Evolutionary conservation across 1,284 basidiomycete genomes (phyloP), one percentile per base, ranked within the genome.

Genomic region (Coniophora puteana): DNA sequence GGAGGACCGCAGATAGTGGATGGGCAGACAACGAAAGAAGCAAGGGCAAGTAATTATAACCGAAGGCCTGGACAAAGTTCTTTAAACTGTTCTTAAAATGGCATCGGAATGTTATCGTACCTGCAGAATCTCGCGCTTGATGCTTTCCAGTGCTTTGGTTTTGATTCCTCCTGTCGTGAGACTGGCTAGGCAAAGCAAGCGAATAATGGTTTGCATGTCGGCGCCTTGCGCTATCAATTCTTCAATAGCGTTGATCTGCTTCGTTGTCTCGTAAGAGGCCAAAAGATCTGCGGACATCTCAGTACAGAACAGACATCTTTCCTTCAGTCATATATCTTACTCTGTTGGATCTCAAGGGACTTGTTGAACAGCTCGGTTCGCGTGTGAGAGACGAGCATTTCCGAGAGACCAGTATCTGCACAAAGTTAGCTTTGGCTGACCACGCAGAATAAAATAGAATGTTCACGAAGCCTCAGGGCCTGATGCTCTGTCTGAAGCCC

Each of bases 331-430:
- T 14, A 28, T 10, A 10, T 57, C 79, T 51, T 53, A 91, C 91
- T 98, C 63, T 99, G 96, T 59, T 99, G 95, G 14, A 96, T 89
- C 67, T 99, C 95, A 8, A 99, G 72, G 16, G 84, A 86, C 56
- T 83, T 87, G 63, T 93, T 93, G 69, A 99, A 99, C 40, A 84
- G 71, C 28, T 95, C 89, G n/a, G 85, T 87, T 41, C 80, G 75
- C 2, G 94, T 98, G 49, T 85, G 70, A 11, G 85, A 80, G 52
- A 94, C 81, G 32, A 99, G 74, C 58, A 90, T 69, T 65, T 99
- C 96, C n/a, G 93, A 93, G 27, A 99, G 62, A 12, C 86, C 86
- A 36, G 93, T 99, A 62, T 99, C 93, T 96, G 52, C 21, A 21
- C 37, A 36, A 23, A 38, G 47, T 35, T 38, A 32, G 42, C 38